Conservation (phyloP, 208 protist species). For the Leishmania mexicana region DNA sequence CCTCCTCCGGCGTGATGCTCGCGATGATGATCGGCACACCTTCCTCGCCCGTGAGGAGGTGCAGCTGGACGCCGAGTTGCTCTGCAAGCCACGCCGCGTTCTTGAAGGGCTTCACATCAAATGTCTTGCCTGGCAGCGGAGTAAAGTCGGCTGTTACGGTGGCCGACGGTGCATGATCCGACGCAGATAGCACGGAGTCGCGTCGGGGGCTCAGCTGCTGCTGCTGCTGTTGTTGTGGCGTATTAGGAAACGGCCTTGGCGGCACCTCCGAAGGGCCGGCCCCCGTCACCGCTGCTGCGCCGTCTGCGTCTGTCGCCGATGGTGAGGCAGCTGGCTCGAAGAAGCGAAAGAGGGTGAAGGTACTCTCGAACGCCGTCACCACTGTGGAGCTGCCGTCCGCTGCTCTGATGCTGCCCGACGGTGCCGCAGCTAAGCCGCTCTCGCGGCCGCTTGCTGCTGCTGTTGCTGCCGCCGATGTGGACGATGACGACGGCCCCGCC, state of each 20-base stretch:
- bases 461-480: neutral
- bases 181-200: neutral
- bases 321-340: slow-evolving; percentile 8
- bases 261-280: neutral
- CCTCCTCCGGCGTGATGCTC: slow-evolving; percentile 25
- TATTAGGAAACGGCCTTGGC: slow-evolving; percentile 2
- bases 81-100: slow-evolving; percentile 45
- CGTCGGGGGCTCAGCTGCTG: slow-evolving; percentile 1
- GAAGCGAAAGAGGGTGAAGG: slow-evolving; percentile 33
- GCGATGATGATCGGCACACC: slow-evolving; percentile 43
- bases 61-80: slow-evolving; percentile 54
- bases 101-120: slow-evolving; percentile 70
- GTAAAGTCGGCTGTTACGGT: slow-evolving; percentile 10
- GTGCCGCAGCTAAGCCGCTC: neutral
- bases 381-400: slow-evolving; percentile 17
- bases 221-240: neutral
- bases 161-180: neutral
- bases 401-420: slow-evolving; percentile 7
- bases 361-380: slow-evolving; percentile 28
- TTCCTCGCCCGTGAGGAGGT: slow-evolving; percentile 36
- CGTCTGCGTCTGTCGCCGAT: neutral
- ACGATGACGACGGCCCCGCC: neutral
- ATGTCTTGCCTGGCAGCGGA: slow-evolving; percentile 51
- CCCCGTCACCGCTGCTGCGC: neutral
- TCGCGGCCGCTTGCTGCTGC: slow-evolving; percentile 5